A percentile compares a stretch with the other conserved stretches of the same genome.
Evolutionary conservation across 352 stramenopile genomes (phyloP).

Genomic region (Hyaloperonospora brassicae): DNA sequence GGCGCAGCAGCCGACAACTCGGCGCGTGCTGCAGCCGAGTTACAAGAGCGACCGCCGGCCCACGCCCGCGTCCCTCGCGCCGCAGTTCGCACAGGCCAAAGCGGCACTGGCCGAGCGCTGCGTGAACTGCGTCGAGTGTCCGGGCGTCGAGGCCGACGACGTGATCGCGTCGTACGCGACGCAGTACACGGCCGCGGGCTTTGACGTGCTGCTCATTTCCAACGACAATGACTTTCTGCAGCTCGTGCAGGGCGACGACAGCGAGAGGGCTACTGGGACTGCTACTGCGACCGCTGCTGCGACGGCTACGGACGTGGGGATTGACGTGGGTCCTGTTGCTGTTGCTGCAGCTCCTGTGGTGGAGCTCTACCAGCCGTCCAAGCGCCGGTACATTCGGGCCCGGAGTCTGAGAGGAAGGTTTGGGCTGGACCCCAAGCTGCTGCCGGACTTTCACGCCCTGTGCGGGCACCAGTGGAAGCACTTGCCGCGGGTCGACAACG

Average conservation of each 20-base stretch:
- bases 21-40: constrained; percentile 38
- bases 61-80: constrained; percentile 29
- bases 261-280: constrained; percentile 1
- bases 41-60: constrained; percentile 43
- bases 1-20: constrained; percentile 27
- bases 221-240: constrained; percentile 73
- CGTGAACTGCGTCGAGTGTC: constrained; percentile 45
- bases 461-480: constrained; percentile 67
- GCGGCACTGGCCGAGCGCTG: constrained; percentile 18
- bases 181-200: constrained; percentile 28
- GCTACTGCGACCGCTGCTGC: background rate
- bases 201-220: constrained; percentile 56
- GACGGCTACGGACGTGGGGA: background rate
- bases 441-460: constrained; percentile 58
- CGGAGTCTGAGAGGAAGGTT: constrained; percentile 54
- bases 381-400: constrained; percentile 58
- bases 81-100: constrained; percentile 40
- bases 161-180: constrained; percentile 57
- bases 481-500: constrained; percentile 41
- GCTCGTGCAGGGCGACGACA: constrained; percentile 29
- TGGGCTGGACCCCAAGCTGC: constrained; percentile 35
- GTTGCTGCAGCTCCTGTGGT: constrained; percentile 18
- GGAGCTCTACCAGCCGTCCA: constrained; percentile 69
- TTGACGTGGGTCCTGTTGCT: constrained; percentile 1
- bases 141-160: constrained; percentile 56